phyloP scores from a whole-genome alignment of 352 stramenopile species.

The Globisporangium sylvaticum region DNA sequence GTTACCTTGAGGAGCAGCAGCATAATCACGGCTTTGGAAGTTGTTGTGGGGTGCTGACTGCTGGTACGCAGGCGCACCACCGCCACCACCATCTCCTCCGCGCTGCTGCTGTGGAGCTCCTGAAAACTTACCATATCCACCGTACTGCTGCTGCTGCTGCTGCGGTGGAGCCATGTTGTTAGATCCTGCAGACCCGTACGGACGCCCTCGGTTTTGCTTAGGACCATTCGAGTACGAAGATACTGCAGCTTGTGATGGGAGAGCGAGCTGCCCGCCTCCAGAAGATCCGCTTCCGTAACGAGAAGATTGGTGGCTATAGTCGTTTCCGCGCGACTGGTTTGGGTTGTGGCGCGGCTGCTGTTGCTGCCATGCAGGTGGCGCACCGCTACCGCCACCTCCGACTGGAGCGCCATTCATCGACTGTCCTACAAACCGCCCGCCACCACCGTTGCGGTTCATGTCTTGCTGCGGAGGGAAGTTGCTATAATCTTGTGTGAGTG shows the following conservation, averaged over 20 bases:
- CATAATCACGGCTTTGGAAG: conserved; percentile 14
- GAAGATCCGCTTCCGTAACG: conserved; percentile 8
- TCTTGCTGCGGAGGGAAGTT: conserved; percentile 10
- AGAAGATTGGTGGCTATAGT: conserved; percentile 6
- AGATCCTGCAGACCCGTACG: conserved; percentile 1
- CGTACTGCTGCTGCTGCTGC: conserved; percentile 8
- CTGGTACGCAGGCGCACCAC: conserved; percentile 5
- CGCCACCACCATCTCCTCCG: neutral
- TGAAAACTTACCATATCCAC: conserved; percentile 13
- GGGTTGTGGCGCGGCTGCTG: neutral
- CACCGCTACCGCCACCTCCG: neutral
- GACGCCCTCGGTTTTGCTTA: conserved; percentile 10
- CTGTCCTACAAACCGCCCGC: conserved; percentile 9
- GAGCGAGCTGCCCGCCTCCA: neutral
- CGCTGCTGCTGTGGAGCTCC: conserved; percentile 10
- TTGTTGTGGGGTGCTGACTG: conserved; percentile 8
- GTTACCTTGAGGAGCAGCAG: conserved; percentile 4
- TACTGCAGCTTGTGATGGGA: conserved; percentile 2
- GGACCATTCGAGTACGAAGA: conserved; percentile 15
- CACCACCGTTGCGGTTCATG: neutral
- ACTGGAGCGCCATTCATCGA: conserved; percentile 3
- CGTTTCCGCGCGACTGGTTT: conserved; percentile 1
- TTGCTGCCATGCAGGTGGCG: conserved; percentile 8
- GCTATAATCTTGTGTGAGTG: conserved; percentile 12
- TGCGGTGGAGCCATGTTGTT: conserved; percentile 4